These are phyloP conservation scores for Lobulomyces angularis DNA, from an alignment of 192 early-diverging fungal genomes.

Conservation along the genomic window DNA sequence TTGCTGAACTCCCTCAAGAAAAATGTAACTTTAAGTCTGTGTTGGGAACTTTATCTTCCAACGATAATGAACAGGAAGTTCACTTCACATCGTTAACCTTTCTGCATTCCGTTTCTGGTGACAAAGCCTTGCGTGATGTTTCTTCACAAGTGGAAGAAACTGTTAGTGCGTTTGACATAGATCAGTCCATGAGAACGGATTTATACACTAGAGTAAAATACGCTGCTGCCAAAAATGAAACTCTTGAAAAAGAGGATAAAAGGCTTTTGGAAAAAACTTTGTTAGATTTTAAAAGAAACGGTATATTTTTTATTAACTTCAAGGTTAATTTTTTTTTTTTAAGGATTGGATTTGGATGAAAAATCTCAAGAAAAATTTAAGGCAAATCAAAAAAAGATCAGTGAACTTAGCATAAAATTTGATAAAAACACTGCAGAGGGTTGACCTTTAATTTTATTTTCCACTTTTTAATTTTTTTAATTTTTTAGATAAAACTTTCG, in stretches of 20 bases:
- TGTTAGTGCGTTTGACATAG: slow-evolving; percentile 16
- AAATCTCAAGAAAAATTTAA: slow-evolving; percentile 47
- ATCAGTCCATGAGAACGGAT: slow-evolving; percentile 21
- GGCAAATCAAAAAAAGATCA: slow-evolving; percentile 51
- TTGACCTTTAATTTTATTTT: slow-evolving; percentile 32
- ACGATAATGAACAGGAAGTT: slow-evolving; percentile 7
- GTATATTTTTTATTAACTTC: too few relatives aligned
- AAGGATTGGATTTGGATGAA: slow-evolving; percentile 47
- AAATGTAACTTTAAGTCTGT: slow-evolving; percentile 6
- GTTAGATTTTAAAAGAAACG: slow-evolving; percentile 54
- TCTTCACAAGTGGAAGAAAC: slow-evolving; percentile 9
- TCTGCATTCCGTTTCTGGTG: slow-evolving; percentile 15
- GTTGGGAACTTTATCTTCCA: neutral
- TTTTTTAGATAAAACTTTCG: slow-evolving; percentile 23
- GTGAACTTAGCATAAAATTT: slow-evolving; percentile 58
- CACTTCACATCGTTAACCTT: slow-evolving; percentile 9
- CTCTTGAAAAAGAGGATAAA: slow-evolving; percentile 43
- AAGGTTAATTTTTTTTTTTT: too few relatives aligned
- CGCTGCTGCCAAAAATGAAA: slow-evolving; percentile 11
- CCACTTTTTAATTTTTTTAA: slow-evolving; percentile 16
- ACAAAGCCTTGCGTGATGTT: slow-evolving; percentile 22
- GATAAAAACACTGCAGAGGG: slow-evolving; percentile 59
- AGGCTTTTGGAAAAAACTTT: slow-evolving; percentile 60
- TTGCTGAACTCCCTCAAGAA: slow-evolving; percentile 5
- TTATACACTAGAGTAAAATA: slow-evolving; percentile 13